Percentiles rank a stretch among this genome's conserved stretches.
These are phyloP conservation scores for Schizochytrium sp. DNA, from an alignment of 108 stramenopile species.

Conservation along the genomic window DNA sequence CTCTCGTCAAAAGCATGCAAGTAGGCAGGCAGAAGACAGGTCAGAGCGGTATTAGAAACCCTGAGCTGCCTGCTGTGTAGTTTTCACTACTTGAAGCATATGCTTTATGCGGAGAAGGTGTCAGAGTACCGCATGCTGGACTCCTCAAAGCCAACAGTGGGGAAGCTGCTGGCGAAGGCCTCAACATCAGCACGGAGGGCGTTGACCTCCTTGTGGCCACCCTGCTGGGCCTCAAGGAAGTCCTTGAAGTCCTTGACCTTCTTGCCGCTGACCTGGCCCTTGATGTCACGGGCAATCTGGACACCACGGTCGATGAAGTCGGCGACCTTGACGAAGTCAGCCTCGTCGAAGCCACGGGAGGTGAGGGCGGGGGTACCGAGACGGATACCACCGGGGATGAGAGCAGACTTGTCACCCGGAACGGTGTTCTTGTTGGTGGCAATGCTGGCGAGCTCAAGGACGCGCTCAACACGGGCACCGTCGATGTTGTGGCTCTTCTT, in stretches of 20 bases:
- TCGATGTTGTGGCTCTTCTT: slow-evolving; percentile 89
- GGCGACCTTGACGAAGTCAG: slow-evolving; percentile 95
- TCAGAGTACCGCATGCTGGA: slow-evolving; percentile 81
- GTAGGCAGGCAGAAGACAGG: too few species aligned
- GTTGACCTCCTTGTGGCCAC: slow-evolving; percentile 77
- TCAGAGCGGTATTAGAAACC: too few species aligned
- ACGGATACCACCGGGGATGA: slow-evolving; percentile 97
- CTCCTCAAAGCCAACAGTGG: slow-evolving; percentile 95
- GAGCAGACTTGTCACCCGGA: slow-evolving; percentile 92
- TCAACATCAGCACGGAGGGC: slow-evolving; percentile 89
- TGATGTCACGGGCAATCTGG: slow-evolving; percentile 82
- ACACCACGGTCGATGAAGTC: slow-evolving; percentile 96
- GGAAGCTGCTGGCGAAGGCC: slow-evolving; percentile 91
- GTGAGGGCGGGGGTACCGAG: slow-evolving; percentile 99
- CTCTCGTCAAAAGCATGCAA: too few species aligned
- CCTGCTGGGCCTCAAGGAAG: slow-evolving; percentile 67
- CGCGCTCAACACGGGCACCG: slow-evolving; percentile 96
- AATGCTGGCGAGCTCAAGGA: slow-evolving; percentile 94
- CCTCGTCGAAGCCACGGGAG: slow-evolving; percentile 94
- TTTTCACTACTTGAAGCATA: neutral
- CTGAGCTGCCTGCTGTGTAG: too few species aligned
- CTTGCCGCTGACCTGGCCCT: slow-evolving; percentile 85
- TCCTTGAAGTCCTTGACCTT: slow-evolving; percentile 88
- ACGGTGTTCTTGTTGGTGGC: slow-evolving; percentile 96
- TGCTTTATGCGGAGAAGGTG: neutral